These are phyloP conservation scores for Piedraia hortae DNA, from an alignment of 2,329 filamentous ascomycete species.

Conservation along the genomic window DNA sequence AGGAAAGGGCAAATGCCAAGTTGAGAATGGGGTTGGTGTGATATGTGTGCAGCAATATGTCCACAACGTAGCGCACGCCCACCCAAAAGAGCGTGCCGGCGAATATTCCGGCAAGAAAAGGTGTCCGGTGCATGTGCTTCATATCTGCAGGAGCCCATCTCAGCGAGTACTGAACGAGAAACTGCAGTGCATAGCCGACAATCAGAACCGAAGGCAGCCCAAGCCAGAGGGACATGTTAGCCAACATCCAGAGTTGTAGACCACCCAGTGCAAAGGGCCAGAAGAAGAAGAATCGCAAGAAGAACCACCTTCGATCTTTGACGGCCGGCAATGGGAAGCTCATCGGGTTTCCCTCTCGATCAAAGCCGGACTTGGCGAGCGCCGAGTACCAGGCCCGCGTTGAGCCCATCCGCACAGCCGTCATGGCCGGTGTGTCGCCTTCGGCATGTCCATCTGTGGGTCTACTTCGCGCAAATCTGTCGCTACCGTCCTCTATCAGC, in stretches of 20 bases:
- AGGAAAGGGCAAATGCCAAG: conserved; percentile 38
- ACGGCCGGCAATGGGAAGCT: conserved; percentile 49
- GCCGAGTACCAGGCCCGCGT: conserved; percentile 56
- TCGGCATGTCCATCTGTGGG: conserved; percentile 18
- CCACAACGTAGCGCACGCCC: conserved; percentile 45
- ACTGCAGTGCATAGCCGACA: conserved; percentile 44
- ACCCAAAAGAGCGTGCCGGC: conserved; percentile 62
- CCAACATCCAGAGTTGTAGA: conserved; percentile 40
- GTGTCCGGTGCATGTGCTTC: conserved; percentile 72
- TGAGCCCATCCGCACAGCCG: conserved; percentile 77
- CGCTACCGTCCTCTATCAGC: conserved; percentile 80
- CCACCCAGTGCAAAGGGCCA: conserved; percentile 62
- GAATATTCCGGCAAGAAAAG: conserved; percentile 85
- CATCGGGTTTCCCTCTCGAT: conserved; percentile 45
- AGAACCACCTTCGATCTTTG: conserved; percentile 50
- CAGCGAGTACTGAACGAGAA: conserved; percentile 47
- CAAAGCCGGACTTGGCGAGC: conserved; percentile 59
- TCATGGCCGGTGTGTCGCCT: conserved; percentile 69
- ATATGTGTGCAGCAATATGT: conserved; percentile 48
- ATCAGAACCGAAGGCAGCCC: conserved; percentile 45
- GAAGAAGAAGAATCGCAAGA: conserved; percentile 67
- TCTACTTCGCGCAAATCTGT: conserved; percentile 68
- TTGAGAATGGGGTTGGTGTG: conserved; percentile 46
- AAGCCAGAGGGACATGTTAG: conserved; percentile 43
- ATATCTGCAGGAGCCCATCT: conserved; percentile 68